Evolutionary conservation across 2,329 filamentous ascomycete genomes (phyloP), one percentile per base, ranked within the genome.

Genomic region (Capronia coronata): DNA sequence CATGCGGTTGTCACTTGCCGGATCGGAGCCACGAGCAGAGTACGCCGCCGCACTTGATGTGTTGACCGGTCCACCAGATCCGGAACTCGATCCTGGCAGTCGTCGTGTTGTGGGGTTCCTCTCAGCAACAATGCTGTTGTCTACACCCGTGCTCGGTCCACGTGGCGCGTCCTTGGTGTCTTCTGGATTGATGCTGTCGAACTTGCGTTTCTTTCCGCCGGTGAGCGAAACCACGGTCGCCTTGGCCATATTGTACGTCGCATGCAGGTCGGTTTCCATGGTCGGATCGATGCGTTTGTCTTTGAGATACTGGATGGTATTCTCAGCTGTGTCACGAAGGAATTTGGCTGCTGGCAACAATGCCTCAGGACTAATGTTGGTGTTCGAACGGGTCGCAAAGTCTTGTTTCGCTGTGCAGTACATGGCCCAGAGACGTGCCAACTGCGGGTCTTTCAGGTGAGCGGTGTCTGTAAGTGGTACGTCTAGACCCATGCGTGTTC

Each of bases 241-340:
- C 29, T 65, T 62, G 10, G 68, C 67, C 27, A 63, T 59, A 11
- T 57, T 53, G 25, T 67, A 67, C 3, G 63, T 63, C 3, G 59
- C 48, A 21, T 66, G 54, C 10, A 72, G 55, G 35, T 70, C 67
- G 0, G 62, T 50, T 10, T 68, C 46, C 47, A 67, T 52, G 11
- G 48, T 46, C 43, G 68, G 61, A 9, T 64, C 54, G 2, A 51
- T 44, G 14, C 56, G 44, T 25, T 45, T 53, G 8, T 59, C 46
- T 21, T 57, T 51, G 7, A 72, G 57, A 40, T 67, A 68, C 11
- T 60, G 58, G 13, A 70, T 59, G 1, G 64, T 60, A 46, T 71
- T 71, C 49, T 72, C 69, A 4, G 69, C 68, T 1, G 67, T 71
- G 55, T 72, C 69, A 2, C 69, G 67, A 21, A 73, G 64, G 43